Percentiles rank a stretch among this genome's conserved stretches.
Conservation (phyloP, 2,329 filamentous ascomycete species). For the Ascocoryne sarcoides region DNA sequence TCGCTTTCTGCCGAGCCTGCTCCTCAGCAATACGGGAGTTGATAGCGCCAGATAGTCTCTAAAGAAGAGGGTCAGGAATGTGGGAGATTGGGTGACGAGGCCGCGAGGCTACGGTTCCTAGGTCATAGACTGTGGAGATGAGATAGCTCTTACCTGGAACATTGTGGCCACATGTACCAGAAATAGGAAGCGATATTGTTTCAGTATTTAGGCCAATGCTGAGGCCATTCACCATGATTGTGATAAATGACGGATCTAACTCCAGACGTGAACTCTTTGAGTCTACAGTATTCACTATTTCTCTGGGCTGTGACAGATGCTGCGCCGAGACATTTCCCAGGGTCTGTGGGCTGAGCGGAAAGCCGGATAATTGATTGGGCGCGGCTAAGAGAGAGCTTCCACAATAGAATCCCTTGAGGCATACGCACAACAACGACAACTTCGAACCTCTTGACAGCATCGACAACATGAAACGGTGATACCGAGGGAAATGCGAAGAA, state of each 20-base stretch:
- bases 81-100: constrained; percentile 8
- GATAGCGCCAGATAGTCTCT: constrained; percentile 79
- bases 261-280: too few relatives aligned
- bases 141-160: constrained; percentile 30
- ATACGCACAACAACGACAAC: too few relatives aligned
- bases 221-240: too few relatives aligned
- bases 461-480: constrained; percentile 2
- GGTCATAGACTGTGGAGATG: too few relatives aligned
- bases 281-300: too few relatives aligned
- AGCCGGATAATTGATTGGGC: too few relatives aligned
- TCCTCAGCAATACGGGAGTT: constrained; percentile 86
- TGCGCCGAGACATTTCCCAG: neutral
- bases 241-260: too few relatives aligned
- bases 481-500: neutral
- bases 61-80: constrained; percentile 14
- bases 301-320: constrained; percentile 2
- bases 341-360: neutral
- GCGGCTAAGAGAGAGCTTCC: neutral
- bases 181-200: too few relatives aligned
- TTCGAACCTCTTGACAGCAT: too few relatives aligned
- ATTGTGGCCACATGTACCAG: constrained; percentile 20
- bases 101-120: constrained; percentile 6
- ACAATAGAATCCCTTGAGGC: too few relatives aligned
- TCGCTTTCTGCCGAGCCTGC: constrained; percentile 56
- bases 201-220: too few relatives aligned